Percentiles rank a stretch among this genome's conserved stretches.
These are phyloP conservation scores for Hippophae gyantsensis DNA, from an alignment of 306 rosid species.

Conservation along the genomic window DNA sequence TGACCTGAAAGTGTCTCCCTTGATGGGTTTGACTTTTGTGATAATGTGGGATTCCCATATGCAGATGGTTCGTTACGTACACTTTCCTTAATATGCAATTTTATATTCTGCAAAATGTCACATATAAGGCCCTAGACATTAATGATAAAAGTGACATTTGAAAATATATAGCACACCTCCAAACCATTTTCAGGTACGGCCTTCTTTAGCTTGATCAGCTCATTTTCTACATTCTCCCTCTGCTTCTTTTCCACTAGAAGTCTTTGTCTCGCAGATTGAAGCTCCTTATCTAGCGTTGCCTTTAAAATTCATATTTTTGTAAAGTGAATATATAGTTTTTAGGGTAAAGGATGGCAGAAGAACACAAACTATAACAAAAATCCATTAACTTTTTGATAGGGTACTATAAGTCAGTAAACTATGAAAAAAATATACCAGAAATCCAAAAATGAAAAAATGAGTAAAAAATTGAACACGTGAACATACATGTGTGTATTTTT, in stretches of 20 bases:
- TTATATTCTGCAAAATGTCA: conserved; percentile 31
- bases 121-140: background rate
- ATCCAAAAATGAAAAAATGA: no score
- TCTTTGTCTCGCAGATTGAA: conserved; percentile 27
- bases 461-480: no score
- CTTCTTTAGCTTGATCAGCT: conserved; percentile 33
- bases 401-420: no score
- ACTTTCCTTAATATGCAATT: conserved; percentile 31
- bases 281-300: conserved; percentile 41
- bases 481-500: no score
- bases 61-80: conserved; percentile 21
- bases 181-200: conserved; percentile 29
- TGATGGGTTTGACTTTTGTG: conserved; percentile 22
- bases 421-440: no score
- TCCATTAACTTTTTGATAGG: no score
- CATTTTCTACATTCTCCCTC: conserved; percentile 39
- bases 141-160: background rate
- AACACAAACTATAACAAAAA: no score
- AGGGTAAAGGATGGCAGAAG: background rate
- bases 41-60: conserved; percentile 26
- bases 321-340: conserved; percentile 3
- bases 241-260: conserved; percentile 43
- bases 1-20: conserved; percentile 44
- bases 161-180: conserved; percentile 30
- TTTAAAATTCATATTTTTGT: conserved; percentile 6